These are phyloP conservation scores for Malassezia cuniculi DNA, from an alignment of 1,284 basidiomycete species.

Conservation along the genomic window DNA sequence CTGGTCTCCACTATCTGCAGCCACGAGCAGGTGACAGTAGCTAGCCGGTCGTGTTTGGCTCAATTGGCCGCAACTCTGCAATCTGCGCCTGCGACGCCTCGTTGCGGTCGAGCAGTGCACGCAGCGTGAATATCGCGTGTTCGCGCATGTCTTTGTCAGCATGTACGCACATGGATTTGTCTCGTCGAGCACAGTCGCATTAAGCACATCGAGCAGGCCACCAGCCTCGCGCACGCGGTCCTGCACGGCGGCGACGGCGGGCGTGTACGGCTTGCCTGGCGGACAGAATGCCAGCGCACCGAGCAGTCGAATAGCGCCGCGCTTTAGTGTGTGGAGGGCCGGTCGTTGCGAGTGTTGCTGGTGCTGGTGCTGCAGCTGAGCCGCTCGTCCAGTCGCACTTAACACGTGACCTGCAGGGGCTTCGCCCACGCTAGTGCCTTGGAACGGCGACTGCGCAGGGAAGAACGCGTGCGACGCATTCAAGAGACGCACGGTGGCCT, in stretches of 20 bases:
- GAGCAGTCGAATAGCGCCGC: conserved; percentile 8
- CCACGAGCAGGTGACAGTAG: not conserved
- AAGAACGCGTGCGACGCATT: conserved; percentile 2
- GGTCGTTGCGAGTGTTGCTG: conserved; percentile 3
- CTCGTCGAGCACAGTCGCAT: conserved; percentile 36
- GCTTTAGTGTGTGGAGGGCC: conserved; percentile 8
- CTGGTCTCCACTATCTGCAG: conserved; percentile 9
- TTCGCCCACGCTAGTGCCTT: not conserved
- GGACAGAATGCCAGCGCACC: conserved; percentile 6
- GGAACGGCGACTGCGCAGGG: conserved; percentile 8
- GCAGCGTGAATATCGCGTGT: conserved; percentile 36
- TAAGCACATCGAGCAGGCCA: conserved; percentile 32
- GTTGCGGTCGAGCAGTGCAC: conserved; percentile 31
- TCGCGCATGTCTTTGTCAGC: conserved; percentile 31
- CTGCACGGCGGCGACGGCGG: conserved; percentile 17
- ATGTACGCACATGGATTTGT: conserved; percentile 27
- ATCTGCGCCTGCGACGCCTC: conserved; percentile 25
- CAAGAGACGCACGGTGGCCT: conserved; percentile 3
- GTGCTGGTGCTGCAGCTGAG: no score
- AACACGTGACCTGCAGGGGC: not conserved
- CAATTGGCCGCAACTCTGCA: conserved; percentile 19
- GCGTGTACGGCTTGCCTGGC: not conserved
- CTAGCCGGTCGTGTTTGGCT: not conserved
- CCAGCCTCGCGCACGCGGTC: conserved; percentile 26
- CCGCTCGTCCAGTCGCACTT: not conserved